Percentiles rank a stretch among this genome's conserved stretches.
phyloP scores from a whole-genome alignment of 176 grass and related monocot species.

The Triticum urartu region DNA sequence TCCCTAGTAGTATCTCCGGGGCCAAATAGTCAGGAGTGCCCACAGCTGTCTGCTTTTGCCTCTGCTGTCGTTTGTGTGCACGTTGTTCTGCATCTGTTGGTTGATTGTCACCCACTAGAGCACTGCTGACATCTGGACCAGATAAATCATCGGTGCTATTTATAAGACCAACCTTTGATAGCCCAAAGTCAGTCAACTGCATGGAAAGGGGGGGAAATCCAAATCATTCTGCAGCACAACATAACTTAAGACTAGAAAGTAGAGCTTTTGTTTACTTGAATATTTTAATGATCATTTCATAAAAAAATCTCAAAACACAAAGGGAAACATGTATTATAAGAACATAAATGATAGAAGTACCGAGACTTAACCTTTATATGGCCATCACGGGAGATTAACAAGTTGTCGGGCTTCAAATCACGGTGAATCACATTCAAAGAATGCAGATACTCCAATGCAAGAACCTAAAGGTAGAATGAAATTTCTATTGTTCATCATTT shows the following conservation, averaged over 20 bases:
- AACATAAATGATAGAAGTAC: constrained; percentile 2
- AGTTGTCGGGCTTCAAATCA: constrained; percentile 89
- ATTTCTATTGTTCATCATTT: not conserved
- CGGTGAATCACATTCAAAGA: constrained; percentile 94
- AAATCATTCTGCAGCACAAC: constrained; percentile 6
- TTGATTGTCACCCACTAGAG: constrained; percentile 60
- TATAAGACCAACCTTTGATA: constrained; percentile 96
- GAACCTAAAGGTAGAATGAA: constrained; percentile 52
- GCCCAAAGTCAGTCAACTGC: constrained; percentile 94
- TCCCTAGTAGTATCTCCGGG: constrained; percentile 91
- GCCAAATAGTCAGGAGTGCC: constrained; percentile 98
- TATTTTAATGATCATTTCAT: not conserved
- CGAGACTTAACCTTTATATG: constrained; percentile 67
- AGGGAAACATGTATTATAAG: not conserved
- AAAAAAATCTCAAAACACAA: not conserved
- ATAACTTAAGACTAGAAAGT: constrained; percentile 10
- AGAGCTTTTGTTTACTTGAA: not conserved
- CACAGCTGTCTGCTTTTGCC: constrained; percentile 83
- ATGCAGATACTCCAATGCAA: constrained; percentile 93
- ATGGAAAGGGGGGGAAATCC: not conserved
- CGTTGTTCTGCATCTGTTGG: constrained; percentile 52
- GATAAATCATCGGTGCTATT: constrained; percentile 99
- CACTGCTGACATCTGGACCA: constrained; percentile 81
- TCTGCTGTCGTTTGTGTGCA: constrained; percentile 68
- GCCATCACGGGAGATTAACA: constrained; percentile 81